Base-by-base conservation (phyloP, 2,329 filamentous ascomycete species). In the Dactylellina haptotyla region DNA sequence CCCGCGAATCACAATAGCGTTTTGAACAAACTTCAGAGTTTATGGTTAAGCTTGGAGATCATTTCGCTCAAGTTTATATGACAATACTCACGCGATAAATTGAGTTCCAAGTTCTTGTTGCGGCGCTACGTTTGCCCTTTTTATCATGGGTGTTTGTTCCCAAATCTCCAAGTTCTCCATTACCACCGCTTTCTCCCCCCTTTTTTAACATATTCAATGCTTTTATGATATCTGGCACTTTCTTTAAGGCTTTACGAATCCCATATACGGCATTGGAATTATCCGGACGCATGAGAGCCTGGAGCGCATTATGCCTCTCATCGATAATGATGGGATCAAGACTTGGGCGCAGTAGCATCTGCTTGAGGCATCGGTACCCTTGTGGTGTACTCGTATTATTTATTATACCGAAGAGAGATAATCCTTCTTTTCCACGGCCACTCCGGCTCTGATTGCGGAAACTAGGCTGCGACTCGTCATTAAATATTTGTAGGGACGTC, bases 401-500 rank as follows among this genome's bases (percentile, higher is more conserved):
- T 2, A 78, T 43, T 25, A 78, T 76, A 8, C 59, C 0, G 91
- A 93, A 79, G 90, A 97, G 0, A 97, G 82, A 0, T 92, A 98
- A 0, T 95, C 84, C 14, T 88, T 90, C 81, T 96, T 93, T 80
- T 94, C 97, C 0, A 86, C 85, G 18, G 86, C 88, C 0, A 85
- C 87, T 25, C 83, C 85, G 28, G 84, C 90, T 90, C 81, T 90
- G 89, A 77, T 89, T 90, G 75, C 94, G 90, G 51, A 87, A 88
- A 78, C 92, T 93, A 3, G 92, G 93, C 80, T 96, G 92, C 9
- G 87, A 87, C 26, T 97, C 93, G 0, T 90, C 88, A 63, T 90
- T 89, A 25, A 97, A 84, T 26, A 99, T 91, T 77, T 97, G 94
- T 6, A 99, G 85, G 1, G 93, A 93, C 12, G 87, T 81, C 43